These are phyloP conservation scores for Solanum hybrid DNA, from an alignment of 305 asterid species.

Conservation along the genomic window DNA sequence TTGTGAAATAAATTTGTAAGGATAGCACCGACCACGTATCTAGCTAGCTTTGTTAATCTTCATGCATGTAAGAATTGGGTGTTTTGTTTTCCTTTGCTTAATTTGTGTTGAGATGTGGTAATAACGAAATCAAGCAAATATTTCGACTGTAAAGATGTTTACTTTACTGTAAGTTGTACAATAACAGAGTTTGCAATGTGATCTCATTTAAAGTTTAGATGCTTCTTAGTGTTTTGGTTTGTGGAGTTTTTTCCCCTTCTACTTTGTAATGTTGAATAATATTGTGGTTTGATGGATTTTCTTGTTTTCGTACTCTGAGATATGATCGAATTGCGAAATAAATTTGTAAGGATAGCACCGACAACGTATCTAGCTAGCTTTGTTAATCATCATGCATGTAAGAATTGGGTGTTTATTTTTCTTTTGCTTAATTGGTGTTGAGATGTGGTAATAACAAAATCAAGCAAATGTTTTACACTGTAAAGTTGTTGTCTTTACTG, in stretches of 20 bases:
- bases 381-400: neutral
- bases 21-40: neutral
- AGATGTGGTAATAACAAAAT: neutral
- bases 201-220: neutral
- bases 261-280: neutral
- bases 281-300: neutral
- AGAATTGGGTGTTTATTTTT: neutral
- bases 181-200: neutral
- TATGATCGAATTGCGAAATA: neutral
- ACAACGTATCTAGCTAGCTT: neutral
- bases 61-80: neutral
- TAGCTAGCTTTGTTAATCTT: neutral
- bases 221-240: neutral
- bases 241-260: neutral
- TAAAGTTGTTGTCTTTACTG: neutral
- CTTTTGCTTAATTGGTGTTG: neutral
- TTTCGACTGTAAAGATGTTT: neutral
- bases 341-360: neutral
- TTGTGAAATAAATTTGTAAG: neutral
- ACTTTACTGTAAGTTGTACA: too few relatives aligned
- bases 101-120: neutral
- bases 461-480: neutral
- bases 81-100: neutral
- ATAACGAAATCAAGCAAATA: neutral
- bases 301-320: neutral